Evolutionary conservation across 805 yeast genomes (phyloP).

Genomic region (Lipomyces lipofer): DNA sequence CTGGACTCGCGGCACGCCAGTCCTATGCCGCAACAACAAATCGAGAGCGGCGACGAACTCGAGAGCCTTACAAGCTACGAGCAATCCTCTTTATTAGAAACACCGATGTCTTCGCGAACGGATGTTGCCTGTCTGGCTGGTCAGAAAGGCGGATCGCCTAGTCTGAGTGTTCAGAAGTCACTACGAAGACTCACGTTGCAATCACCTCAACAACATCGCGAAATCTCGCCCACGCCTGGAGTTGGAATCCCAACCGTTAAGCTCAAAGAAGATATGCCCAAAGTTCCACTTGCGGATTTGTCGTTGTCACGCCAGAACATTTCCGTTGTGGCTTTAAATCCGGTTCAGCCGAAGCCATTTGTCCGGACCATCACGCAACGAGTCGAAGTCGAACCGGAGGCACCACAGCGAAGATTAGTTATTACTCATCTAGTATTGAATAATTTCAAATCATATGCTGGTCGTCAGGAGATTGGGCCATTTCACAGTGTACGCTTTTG

Average conservation of each 20-base stretch:
- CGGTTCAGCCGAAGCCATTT: background rate
- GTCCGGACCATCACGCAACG: background rate
- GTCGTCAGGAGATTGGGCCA: constrained; percentile 89
- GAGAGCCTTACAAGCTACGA: background rate
- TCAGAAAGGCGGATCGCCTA: background rate
- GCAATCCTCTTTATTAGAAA: background rate
- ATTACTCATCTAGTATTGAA: constrained; percentile 71
- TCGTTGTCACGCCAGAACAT: background rate
- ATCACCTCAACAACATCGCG: background rate
- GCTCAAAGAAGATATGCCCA: background rate
- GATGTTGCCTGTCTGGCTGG: background rate
- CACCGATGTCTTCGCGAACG: background rate
- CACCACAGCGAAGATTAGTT: constrained; percentile 54
- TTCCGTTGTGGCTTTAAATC: background rate
- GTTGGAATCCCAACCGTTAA: background rate
- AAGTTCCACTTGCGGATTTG: constrained; percentile 2
- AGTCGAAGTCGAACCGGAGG: constrained; percentile 3
- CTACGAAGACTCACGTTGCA: constrained; percentile 4
- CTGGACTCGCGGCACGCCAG: no score
- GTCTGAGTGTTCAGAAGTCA: background rate
- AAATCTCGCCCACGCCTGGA: background rate
- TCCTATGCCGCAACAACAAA: no score
- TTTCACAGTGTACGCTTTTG: constrained; percentile 55
- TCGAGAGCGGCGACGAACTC: background rate
- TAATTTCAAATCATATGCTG: constrained; percentile 95